Conservation (phyloP, 2,329 filamentous ascomycete species). For the Neopestalotiopsis rosae region DNA sequence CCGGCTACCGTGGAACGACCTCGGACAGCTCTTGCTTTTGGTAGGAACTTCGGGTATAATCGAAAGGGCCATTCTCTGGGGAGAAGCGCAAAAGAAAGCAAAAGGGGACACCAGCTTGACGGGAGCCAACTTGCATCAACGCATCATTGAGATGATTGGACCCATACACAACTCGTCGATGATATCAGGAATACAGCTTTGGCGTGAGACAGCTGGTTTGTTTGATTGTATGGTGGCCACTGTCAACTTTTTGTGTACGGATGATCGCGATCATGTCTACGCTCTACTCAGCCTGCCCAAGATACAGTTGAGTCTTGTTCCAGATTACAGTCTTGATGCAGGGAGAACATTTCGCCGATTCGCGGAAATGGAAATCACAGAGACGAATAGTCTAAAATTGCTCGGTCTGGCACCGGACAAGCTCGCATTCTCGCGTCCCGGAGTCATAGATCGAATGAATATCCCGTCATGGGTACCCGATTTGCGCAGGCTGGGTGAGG, state of each 20-base stretch:
- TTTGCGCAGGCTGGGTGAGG: neutral
- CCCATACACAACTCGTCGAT: neutral
- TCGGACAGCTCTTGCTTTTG: neutral
- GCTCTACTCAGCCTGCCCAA: constrained; percentile 18
- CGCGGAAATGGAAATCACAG: neutral
- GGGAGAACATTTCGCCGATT: neutral
- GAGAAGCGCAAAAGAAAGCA: neutral
- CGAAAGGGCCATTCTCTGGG: neutral
- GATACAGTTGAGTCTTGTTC: neutral
- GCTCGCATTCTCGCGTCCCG: neutral
- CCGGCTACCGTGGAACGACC: constrained; percentile 1
- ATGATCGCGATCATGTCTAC: constrained; percentile 22
- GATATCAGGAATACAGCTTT: neutral
- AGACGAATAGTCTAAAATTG: neutral
- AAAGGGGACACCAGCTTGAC: neutral
- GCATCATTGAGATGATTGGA: neutral
- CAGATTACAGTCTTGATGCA: neutral
- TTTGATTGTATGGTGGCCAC: constrained; percentile 9
- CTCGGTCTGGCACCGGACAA: constrained; percentile 6
- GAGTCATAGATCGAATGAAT: neutral
- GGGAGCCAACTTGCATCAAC: neutral
- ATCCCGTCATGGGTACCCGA: constrained; percentile 12
- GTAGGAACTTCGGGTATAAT: constrained; percentile 9
- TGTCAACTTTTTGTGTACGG: neutral
- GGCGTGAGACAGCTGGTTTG: neutral